phyloP scores from a whole-genome alignment of 2,329 filamentous ascomycete genomes.

The Diaporthe vexans region DNA sequence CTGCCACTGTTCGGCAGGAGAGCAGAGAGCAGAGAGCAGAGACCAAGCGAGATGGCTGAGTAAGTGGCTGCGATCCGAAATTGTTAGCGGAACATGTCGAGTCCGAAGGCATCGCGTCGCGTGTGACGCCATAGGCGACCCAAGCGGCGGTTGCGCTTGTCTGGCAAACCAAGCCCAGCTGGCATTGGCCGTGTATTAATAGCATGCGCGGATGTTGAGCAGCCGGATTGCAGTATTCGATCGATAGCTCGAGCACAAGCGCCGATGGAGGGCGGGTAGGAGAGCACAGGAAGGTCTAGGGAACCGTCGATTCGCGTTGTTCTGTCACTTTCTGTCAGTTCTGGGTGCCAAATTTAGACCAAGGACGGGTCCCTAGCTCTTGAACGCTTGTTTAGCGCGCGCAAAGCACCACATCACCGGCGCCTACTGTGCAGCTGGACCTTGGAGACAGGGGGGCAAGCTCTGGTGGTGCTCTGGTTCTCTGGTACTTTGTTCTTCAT shows the following conservation, averaged over 20 bases:
- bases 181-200: conserved; percentile 26
- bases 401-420: conserved; percentile 30
- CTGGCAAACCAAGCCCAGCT: conserved; percentile 9
- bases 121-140: conserved; percentile 17
- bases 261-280: conserved; percentile 34
- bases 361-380: not conserved
- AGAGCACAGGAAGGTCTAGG: not conserved
- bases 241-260: conserved; percentile 36
- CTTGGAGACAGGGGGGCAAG: conserved; percentile 13
- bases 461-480: not conserved
- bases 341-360: conserved; percentile 39
- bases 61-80: conserved; percentile 22
- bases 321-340: conserved; percentile 15
- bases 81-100: conserved; percentile 36
- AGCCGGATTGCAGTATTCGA: conserved; percentile 24
- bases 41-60: conserved; percentile 26
- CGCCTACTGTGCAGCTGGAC: conserved; percentile 27
- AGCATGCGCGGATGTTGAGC: conserved; percentile 36
- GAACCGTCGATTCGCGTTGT: not conserved
- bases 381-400: conserved; percentile 24
- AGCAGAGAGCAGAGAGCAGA: too few species aligned
- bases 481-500: conserved; percentile 6
- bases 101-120: conserved; percentile 11
- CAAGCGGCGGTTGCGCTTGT: conserved; percentile 37
- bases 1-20: not conserved